Evolutionary conservation across 2,329 filamentous ascomycete species (phyloP).

Genomic region (Trichoderma guizhouense): DNA sequence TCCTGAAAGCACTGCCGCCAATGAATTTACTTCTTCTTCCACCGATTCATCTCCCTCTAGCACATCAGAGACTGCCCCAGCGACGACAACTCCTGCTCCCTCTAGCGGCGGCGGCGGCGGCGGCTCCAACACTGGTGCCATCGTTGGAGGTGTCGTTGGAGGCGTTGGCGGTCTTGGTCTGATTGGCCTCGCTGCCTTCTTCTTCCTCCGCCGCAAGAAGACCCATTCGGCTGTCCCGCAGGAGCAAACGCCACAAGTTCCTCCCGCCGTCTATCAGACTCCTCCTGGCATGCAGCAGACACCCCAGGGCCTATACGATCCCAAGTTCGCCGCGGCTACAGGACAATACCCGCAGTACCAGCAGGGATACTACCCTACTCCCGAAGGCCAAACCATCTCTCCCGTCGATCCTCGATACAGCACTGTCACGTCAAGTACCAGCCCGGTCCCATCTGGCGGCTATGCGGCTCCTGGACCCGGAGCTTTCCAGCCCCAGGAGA

Average conservation of each 20-base stretch:
- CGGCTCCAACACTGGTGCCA: constrained; percentile 29
- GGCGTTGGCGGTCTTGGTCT: constrained; percentile 35
- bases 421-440: constrained; percentile 21
- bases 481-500: constrained; percentile 26
- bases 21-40: constrained; percentile 4
- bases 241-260: constrained; percentile 17
- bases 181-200: constrained; percentile 29
- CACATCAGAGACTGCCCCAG: background rate
- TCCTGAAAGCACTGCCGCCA: background rate
- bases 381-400: background rate
- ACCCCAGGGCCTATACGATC: constrained; percentile 28
- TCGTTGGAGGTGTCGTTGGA: constrained; percentile 39
- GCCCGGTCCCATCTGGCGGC: constrained; percentile 21
- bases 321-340: constrained; percentile 24
- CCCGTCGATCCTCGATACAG: constrained; percentile 25
- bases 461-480: constrained; percentile 21
- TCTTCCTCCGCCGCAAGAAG: constrained; percentile 33
- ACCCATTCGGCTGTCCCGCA: constrained; percentile 17
- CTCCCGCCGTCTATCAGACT: constrained; percentile 22
- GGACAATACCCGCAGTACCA: constrained; percentile 22
- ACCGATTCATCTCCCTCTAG: background rate
- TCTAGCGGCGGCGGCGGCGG: background rate
- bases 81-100: background rate
- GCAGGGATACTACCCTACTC: constrained; percentile 2
- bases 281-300: constrained; percentile 18